Base-by-base conservation (phyloP, 2,329 filamentous ascomycete species). In the Nothomitra cinnamomea region DNA sequence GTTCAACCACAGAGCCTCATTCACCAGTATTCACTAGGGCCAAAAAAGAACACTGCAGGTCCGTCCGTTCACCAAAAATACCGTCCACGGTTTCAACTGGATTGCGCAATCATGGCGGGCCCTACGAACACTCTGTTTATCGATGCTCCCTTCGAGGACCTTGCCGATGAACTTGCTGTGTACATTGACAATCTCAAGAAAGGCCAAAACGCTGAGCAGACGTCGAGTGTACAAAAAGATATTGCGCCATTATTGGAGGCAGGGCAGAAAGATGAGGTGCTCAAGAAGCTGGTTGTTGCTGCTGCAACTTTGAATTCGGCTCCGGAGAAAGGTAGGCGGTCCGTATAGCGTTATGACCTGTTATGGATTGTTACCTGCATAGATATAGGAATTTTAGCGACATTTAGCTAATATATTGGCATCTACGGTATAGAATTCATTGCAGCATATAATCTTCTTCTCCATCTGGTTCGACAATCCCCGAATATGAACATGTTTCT, bases 391-490 rank as follows among this genome's bases (percentile, higher is more conserved):
- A 28, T 19, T 4, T 41, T 32, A 32, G 28, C 5, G 28, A 32
- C 38, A 49, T 7, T n/a, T 35, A 6, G 19, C 45, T 42, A 22
- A 42, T 21, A 24, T 24, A 2, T 42, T 8, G 13, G 28, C 6
- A n/a, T 8, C 10, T 45, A 56, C 56, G 28, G 28, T 56, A 59
- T 64, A 82, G 90, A 96, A 70, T 92, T 95, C 68, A 89, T 87
- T 57, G 84, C 90, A 56, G 87, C 90, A 57, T 95, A 95, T 73
- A 96, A 98, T 73, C 83, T 96, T 61, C 83, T 98, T 67, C 83
- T 96, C 65, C 87, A 95, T 74, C 82, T 98, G 56, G 80, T 94
- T 60, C 77, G 87, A 63, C 87, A 94, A 71, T 87, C 88, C 56
- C 80, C 85, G 62, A 86, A 89, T 62, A 79, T 85, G 60, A 83